These are phyloP conservation scores for Anthracocystis panici-leucophaei DNA, from an alignment of 1,284 basidiomycete genomes.

Conservation along the genomic window DNA sequence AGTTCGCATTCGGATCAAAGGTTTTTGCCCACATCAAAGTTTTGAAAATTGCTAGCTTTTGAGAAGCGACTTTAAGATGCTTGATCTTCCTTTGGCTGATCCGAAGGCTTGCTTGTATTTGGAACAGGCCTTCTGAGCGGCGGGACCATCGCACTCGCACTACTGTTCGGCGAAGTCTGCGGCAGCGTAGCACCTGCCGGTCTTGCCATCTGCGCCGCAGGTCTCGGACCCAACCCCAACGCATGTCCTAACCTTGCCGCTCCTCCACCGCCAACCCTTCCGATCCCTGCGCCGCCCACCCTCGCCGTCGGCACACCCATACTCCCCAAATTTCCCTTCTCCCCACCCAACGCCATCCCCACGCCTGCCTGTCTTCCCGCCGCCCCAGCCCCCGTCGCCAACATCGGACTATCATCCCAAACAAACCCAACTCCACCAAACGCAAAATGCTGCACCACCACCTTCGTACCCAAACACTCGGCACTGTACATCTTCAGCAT, in stretches of 20 bases:
- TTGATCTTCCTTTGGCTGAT: not conserved
- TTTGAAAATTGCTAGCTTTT: too few relatives aligned
- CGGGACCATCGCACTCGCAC: conserved; percentile 1
- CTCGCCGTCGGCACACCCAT: conserved; percentile 40
- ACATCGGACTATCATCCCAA: conserved; percentile 14
- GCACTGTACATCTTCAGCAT: conserved; percentile 96
- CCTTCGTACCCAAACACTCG: conserved; percentile 94
- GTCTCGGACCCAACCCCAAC: conserved; percentile 8
- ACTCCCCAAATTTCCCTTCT: conserved; percentile 36
- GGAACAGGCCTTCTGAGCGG: conserved; percentile 4
- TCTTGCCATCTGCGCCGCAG: not conserved
- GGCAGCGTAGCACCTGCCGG: not conserved
- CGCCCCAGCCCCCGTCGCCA: not conserved
- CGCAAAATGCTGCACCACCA: conserved; percentile 93
- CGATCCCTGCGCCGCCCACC: not conserved
- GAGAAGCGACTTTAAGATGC: not conserved
- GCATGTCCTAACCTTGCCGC: conserved; percentile 11
- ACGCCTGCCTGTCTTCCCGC: not conserved
- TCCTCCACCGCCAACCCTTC: not conserved
- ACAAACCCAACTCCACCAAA: conserved; percentile 74
- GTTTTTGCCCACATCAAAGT: too few relatives aligned
- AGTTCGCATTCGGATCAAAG: not conserved
- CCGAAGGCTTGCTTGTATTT: not conserved
- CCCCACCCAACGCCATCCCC: conserved; percentile 31
- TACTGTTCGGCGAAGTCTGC: too few relatives aligned